Evolutionary conservation across 805 yeast species (phyloP), one percentile per base, ranked within the genome.

Genomic region (Yarrowia keelungensis): DNA sequence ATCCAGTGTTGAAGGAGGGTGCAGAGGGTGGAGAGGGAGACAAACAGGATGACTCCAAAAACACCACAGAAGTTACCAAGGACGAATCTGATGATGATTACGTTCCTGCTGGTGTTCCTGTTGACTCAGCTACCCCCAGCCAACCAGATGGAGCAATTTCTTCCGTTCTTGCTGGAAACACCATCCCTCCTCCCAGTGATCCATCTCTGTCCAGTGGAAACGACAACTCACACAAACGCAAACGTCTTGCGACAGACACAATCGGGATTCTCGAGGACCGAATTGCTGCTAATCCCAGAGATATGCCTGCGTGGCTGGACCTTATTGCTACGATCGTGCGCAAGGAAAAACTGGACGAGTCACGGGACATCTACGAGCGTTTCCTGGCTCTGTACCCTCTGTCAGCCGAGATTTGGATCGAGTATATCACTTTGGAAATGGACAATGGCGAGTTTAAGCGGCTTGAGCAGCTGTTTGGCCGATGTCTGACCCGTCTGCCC

Each of bases 351-450:
- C 83, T 82, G 62, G 91, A 86, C 36, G 86, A 85, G 66, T 86
- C 89, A 2, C 79, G 89, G 45, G 79, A 81, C 8, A 81, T 83
- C 0, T 92, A 84, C 76, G 89, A 88, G 67, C 79, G 84, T 22
- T 87, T 89, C 73, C 82, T 93, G 54, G 76, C 76, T 19, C 80
- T 84, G 9, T 93, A 91, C 80, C 91, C 91, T 36, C 84, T 83
- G 68, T 87, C 88, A 72, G 89, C 89, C 1, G 81, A 83, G 16
- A 83, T 87, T n/a, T 94, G 97, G 97, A 81, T 87, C 42, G 82
- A 80, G 49, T 92, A 91, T 77, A 85, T 90, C 69, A 85, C 86
- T 67, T 85, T 84, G 72, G 91, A 88, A 75, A 76, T 88, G 69
- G 83, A 82, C 59, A 81, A 89, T 71, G 89, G 87, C 64, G 93